phyloP scores from a whole-genome alignment of 306 rosid genomes.

The Luffa aegyptiaca region DNA sequence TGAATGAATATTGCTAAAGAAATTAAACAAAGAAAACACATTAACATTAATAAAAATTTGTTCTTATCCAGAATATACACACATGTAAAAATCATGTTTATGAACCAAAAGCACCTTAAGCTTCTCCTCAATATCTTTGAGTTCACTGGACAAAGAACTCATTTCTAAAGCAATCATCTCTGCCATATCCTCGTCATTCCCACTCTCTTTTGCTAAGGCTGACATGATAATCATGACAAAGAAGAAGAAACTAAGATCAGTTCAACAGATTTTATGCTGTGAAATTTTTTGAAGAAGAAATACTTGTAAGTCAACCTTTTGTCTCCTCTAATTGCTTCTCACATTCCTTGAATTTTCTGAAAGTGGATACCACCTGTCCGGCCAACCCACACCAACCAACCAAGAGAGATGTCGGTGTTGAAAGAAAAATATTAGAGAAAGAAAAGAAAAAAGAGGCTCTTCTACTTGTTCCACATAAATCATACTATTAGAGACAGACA shows the following conservation, averaged over 20 bases:
- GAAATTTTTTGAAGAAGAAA: too few relatives aligned
- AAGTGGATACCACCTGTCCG: slow-evolving; percentile 65
- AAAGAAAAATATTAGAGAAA: not conserved
- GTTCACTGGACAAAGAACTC: slow-evolving; percentile 48
- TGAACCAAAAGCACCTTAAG: slow-evolving; percentile 37
- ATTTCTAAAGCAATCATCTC: slow-evolving; percentile 75
- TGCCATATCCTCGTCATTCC: slow-evolving; percentile 79
- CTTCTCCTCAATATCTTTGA: slow-evolving; percentile 57
- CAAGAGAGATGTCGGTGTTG: not conserved
- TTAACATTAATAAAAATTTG: not conserved
- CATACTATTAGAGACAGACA: not conserved
- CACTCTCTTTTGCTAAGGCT: slow-evolving; percentile 78
- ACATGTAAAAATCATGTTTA: not conserved
- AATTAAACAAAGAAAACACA: not conserved
- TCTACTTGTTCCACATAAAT: not conserved
- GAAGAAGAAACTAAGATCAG: not conserved
- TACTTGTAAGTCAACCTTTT: slow-evolving; percentile 45
- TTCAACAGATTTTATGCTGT: slow-evolving; percentile 2
- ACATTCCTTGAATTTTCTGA: slow-evolving; percentile 61
- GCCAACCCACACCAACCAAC: slow-evolving; percentile 9
- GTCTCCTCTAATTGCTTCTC: slow-evolving; percentile 74
- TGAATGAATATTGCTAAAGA: not conserved
- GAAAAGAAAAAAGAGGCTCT: not conserved
- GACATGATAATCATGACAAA: slow-evolving; percentile 13
- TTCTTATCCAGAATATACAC: not conserved